These are phyloP conservation scores for Phoenix dactylifera DNA, from an alignment of 176 grass and related monocot genomes.

Conservation along the genomic window DNA sequence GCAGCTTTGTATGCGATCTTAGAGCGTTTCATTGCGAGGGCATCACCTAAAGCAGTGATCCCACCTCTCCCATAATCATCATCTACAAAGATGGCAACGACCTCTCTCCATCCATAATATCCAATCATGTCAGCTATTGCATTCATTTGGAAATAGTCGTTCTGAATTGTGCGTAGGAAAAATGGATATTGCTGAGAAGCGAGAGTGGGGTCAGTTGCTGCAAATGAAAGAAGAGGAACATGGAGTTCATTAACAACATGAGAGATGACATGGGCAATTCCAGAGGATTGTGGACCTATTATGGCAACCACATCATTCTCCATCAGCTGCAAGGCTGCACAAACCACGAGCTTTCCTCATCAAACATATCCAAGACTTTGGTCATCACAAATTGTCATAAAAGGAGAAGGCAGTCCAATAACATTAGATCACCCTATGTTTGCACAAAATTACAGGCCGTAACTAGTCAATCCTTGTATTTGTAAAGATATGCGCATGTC, in stretches of 20 bases:
- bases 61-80: conserved; percentile 64
- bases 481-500: no score
- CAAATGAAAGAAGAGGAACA: conserved; percentile 1
- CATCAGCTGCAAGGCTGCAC: conserved; percentile 11
- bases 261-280: conserved; percentile 7
- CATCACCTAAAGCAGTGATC: conserved; percentile 45
- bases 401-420: no score
- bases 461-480: no score
- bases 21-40: conserved; percentile 18
- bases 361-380: conserved; percentile 1
- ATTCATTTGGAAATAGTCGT: conserved; percentile 61
- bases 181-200: conserved; percentile 55
- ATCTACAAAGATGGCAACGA: conserved; percentile 64
- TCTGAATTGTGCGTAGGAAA: conserved; percentile 49
- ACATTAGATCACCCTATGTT: no score
- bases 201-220: neutral
- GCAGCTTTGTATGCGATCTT: conserved; percentile 52
- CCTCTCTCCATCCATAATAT: conserved; percentile 51
- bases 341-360: neutral
- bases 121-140: conserved; percentile 47
- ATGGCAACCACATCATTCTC: neutral
- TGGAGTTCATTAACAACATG: conserved; percentile 8
- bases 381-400: conserved; percentile 10
- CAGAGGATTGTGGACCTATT: conserved; percentile 4
- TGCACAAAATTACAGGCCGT: no score